These are phyloP conservation scores for Colletotrichum tofieldiae DNA, from an alignment of 2,329 filamentous ascomycete species.

Conservation along the genomic window DNA sequence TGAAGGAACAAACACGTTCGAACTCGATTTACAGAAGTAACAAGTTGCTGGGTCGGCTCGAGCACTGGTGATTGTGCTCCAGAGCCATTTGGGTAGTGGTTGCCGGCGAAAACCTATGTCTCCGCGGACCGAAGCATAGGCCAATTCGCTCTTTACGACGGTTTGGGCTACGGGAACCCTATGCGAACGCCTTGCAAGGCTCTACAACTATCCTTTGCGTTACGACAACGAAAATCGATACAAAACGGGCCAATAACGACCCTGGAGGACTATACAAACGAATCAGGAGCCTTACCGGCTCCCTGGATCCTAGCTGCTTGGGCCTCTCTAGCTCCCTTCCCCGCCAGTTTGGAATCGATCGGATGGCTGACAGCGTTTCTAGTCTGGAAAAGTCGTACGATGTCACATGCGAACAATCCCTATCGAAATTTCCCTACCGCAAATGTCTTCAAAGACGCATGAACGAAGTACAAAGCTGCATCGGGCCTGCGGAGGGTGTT, in stretches of 20 bases:
- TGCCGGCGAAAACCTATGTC: not conserved
- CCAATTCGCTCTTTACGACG: not conserved
- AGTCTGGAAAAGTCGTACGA: constrained; percentile 1
- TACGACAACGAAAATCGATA: not conserved
- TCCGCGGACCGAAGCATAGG: not conserved
- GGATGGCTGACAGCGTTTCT: constrained; percentile 7
- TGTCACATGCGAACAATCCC: not conserved
- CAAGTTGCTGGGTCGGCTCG: not conserved
- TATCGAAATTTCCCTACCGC: not conserved
- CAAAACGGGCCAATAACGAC: constrained; percentile 2
- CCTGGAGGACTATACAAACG: constrained; percentile 9
- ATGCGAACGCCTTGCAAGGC: not conserved
- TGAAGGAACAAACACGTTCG: not conserved
- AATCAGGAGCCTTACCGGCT: constrained; percentile 9
- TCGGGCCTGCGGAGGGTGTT: not conserved
- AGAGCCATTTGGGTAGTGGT: not conserved
- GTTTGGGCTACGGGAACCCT: not conserved
- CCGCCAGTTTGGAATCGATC: constrained; percentile 1
- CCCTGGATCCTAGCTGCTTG: not conserved
- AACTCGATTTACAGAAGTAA: not conserved
- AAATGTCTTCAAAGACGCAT: not conserved
- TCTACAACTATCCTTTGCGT: not conserved
- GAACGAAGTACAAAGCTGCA: not conserved
- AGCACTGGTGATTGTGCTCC: not conserved
- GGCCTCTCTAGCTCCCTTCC: not conserved